phyloP scores from a whole-genome alignment of 2,329 filamentous ascomycete species.

The Harringtonia aguacate region DNA sequence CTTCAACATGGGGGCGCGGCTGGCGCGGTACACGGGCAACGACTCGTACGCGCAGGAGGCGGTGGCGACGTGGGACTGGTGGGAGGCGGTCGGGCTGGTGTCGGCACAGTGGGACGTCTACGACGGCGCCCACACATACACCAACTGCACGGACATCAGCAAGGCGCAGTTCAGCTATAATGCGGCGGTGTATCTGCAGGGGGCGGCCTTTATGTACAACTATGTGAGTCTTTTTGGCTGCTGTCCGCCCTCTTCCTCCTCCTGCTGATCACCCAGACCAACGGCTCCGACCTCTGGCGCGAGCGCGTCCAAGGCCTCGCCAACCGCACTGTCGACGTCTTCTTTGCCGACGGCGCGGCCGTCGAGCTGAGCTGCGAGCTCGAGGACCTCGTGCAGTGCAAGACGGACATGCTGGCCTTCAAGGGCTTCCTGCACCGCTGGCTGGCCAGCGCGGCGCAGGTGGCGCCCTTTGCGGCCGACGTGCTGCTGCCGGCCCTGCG shows the following conservation, averaged over 20 bases:
- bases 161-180: slow-evolving; percentile 15
- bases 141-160: slow-evolving; percentile 45
- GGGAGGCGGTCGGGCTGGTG: slow-evolving; percentile 44
- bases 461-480: slow-evolving; percentile 49
- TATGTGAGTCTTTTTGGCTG: slow-evolving; percentile 22
- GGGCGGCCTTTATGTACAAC: slow-evolving; percentile 14
- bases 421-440: slow-evolving; percentile 60
- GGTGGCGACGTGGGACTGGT: slow-evolving; percentile 63
- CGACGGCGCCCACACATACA: slow-evolving; percentile 47
- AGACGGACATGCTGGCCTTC: slow-evolving; percentile 61
- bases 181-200: slow-evolving; percentile 12
- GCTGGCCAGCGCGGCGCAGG: slow-evolving; percentile 47
- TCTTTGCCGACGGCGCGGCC: slow-evolving; percentile 48
- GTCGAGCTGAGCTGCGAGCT: slow-evolving; percentile 58
- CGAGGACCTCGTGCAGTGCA: slow-evolving; percentile 38
- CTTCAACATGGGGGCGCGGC: slow-evolving; percentile 44
- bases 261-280: slow-evolving; percentile 26
- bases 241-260: neutral
- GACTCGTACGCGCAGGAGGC: slow-evolving; percentile 69
- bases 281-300: slow-evolving; percentile 42
- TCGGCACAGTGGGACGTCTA: slow-evolving; percentile 45
- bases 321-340: slow-evolving; percentile 33
- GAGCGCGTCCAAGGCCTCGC: slow-evolving; percentile 44
- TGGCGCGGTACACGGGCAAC: slow-evolving; percentile 66
- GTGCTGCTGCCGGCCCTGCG: slow-evolving; percentile 46